These are phyloP conservation scores for Eucalyptus shirleyi DNA, from an alignment of 345 rosid species.

Conservation along the genomic window DNA sequence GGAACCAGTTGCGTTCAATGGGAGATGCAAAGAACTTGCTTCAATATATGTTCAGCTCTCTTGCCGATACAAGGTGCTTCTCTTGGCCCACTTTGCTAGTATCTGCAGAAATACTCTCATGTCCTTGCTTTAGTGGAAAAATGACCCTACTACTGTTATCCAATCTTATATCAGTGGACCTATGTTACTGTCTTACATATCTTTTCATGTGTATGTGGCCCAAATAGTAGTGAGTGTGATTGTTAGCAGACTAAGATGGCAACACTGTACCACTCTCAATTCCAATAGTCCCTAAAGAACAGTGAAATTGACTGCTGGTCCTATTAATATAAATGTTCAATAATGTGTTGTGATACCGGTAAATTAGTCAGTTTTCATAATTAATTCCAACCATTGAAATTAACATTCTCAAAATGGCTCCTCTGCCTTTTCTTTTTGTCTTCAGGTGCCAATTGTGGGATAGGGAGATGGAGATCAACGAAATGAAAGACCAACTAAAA, in stretches of 20 bases:
- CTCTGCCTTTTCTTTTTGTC: neutral
- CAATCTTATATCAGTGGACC: neutral
- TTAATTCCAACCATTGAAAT: neutral
- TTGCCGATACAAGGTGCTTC: slow-evolving; percentile 71
- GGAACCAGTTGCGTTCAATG: slow-evolving; percentile 98
- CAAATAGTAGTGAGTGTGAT: neutral
- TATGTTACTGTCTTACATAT: neutral
- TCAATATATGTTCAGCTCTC: slow-evolving; percentile 86
- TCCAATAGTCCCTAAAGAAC: neutral
- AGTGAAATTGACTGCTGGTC: neutral
- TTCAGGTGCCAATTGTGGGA: slow-evolving; percentile 91
- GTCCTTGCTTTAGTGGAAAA: neutral
- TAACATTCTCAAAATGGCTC: neutral
- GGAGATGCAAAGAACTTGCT: slow-evolving; percentile 96
- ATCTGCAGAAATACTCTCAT: neutral
- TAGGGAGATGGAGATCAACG: slow-evolving; percentile 79
- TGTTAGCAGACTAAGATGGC: neutral
- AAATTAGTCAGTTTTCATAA: neutral
- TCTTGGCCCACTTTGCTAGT: neutral
- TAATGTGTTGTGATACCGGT: neutral
- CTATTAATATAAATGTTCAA: neutral
- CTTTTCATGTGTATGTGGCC: neutral
- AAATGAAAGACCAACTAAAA: slow-evolving; percentile 88
- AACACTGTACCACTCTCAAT: neutral
- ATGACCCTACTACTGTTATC: neutral